Evolutionary conservation across 2,329 filamentous ascomycete species (phyloP), one percentile per base, ranked within the genome.

Genomic region (Ophiocordyceps camponoti-leonardi): DNA sequence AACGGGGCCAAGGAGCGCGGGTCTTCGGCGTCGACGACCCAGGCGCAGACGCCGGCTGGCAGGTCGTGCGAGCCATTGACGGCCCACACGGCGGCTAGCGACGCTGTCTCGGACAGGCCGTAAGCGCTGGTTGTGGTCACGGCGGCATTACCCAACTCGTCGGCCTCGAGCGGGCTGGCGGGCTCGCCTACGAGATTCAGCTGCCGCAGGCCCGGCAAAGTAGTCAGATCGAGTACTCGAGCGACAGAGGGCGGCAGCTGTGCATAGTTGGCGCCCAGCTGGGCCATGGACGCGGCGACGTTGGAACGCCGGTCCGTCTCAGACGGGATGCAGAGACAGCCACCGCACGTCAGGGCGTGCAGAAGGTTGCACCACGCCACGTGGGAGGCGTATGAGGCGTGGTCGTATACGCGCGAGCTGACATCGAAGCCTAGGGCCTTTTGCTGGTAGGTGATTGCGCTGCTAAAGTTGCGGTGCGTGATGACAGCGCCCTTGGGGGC

Each of bases 401-500:
- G 43, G 49, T 49, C 49, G 14, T 49, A 49, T 18, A 50, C 45
- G 23, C 49, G 44, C 6, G 47, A 46, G 20, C 28, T 42, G 26
- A 28, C 40, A 5, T 30, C 41, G 37, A 52, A 47, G 12, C 48
- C 44, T 4, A 51, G 48, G 13, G 44, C 42, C 20, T 46, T 33
- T 23, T 41, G 41, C 28, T 53, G 48, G 23, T 51, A 44, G 1
- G 22, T 37, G 20, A 49, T 46, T 5, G 50, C 43, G 14, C 46
- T 49, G 31, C 47, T 45, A 23, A 52, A 49, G 20, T 49, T 49
- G 2, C 44, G 46, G 44, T 55, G 53, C 11, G 51, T 49, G 14
- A 58, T 50, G 22, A 70, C 59, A n/a, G 72, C 67, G 33, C 69
- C 70, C 56, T 73, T 73, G 2, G 70, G 70, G 31, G 58, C 57